Evolutionary conservation across 169 alveolate species (phyloP), one percentile per base, ranked within the genome.

Genomic region (Eimeria necatrix): DNA sequence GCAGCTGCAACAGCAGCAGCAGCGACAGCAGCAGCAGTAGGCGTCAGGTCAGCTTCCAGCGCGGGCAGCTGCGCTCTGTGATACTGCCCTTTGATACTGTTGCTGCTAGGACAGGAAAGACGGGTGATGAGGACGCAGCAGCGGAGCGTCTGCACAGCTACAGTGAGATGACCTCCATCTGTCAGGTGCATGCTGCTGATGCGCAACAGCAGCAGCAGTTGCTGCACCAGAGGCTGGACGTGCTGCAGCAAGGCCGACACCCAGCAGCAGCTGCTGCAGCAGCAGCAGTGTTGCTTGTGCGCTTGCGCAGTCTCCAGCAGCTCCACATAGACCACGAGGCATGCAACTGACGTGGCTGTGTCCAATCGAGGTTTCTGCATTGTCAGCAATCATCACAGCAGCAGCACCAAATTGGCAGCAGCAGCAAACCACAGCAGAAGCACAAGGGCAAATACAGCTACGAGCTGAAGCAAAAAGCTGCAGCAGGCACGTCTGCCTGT

Each of bases 201-300:
- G 71, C 88, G 88, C 88, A 80, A 68, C 88, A 80, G 88, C 88
- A 80, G 88, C 88, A 80, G 88, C 71, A 80, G 61, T 68, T 80
- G 88, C 88, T 80, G 88, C 88, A 80, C 71, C 70, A 80, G 9
- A 16, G 88, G 88, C 46, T n/a, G 61, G 49, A 80, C 48, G 70
- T 49, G 88, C 71, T 80, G 88, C 88, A 80, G 88, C 71, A 80
- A 41, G 18, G 88, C 61, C 3, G 88, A 49, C 24, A 16, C 71
- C 88, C 88, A 80, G 88, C 88, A 80, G 70, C 88, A 80, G 56
- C 68, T 9, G 71, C 70, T 0, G 70, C 88, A 80, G 88, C 88
- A 80, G 88, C 88, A 80, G 70, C 88, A 80, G 48, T 80, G 71
- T 46, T 80, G 88, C 70, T 80, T 80, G 88, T 80, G 88, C 41